Base-by-base conservation (phyloP, 2,329 filamentous ascomycete genomes). In the Lachnellula hyalina region DNA sequence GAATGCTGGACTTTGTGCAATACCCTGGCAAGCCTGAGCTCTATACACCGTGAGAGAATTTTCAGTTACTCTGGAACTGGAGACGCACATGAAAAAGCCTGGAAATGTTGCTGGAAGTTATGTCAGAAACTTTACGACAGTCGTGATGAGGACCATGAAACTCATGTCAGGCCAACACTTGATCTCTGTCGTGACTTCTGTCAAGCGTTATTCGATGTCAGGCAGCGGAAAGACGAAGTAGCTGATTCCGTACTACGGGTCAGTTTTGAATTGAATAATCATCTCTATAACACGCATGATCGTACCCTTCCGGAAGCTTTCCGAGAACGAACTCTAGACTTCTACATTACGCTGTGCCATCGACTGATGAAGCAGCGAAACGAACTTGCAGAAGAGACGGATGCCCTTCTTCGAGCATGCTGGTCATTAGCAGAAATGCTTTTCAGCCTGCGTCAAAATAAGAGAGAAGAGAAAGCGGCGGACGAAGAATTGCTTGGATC, bases 1-100 rank as follows among this genome's bases (percentile, higher is more conserved):
- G 90, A 96, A 73, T 96, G 91, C 71, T 96, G 92, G 92, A 95
- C 87, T 0, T 75, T 96, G 14, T 96, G 92, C 74, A 96, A 96
- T 67, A 96, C 91, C 0, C 75, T 96, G 34, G 90, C 90, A 21
- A 89, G 82, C 60, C 77, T 96, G 17, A 96, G 90, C 70, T 92
- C 89, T 17, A 87, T 87, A 60, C 89, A 96, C 67, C 84, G 90
- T 28, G 82, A 90, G 63, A 81, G 89, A 19, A 85, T 91, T 34
- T 93, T 94, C 70, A 85, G 83, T 69, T 87, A 82, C 63, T 85
- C 87, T 1, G 85, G 84, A 12, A 86, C 83, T 11, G 86, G 87
- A 0, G 86, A 90, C 61, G 82, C 86, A 28, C 89, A 96, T 67
- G 90, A 96, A 68, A 86, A 87, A 64, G 91, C 92, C 0, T 96